Evolutionary conservation across 495 filamentous ascomycete species (phyloP).

Genomic region (Annulohypoxylon nitens): DNA sequence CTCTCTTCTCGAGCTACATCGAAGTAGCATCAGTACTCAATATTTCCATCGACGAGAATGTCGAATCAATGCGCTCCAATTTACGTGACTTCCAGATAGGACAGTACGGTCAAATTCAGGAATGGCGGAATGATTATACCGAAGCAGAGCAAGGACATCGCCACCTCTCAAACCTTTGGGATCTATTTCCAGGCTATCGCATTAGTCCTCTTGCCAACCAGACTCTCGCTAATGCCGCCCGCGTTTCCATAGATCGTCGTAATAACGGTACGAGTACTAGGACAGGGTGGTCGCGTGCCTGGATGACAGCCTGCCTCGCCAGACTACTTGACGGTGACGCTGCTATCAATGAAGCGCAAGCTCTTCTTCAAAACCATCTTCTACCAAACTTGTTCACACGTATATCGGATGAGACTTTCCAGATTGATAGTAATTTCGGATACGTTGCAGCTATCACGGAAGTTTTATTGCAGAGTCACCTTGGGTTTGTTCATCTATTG

Average conservation of each 20-base stretch:
- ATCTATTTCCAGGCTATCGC: neutral
- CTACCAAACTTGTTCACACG: neutral
- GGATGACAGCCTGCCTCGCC: neutral
- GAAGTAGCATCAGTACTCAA: neutral
- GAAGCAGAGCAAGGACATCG: slow-evolving; percentile 5
- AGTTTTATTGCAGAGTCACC: neutral
- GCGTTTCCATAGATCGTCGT: neutral
- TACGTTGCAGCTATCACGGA: slow-evolving; percentile 3
- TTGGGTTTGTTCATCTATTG: neutral
- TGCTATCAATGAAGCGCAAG: neutral
- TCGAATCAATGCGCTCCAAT: neutral
- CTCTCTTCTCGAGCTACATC: neutral
- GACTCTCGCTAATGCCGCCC: neutral
- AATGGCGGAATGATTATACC: neutral
- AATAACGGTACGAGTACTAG: neutral
- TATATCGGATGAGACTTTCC: neutral
- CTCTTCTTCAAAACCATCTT: neutral
- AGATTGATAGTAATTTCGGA: slow-evolving; percentile 1
- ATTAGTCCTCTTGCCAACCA: neutral
- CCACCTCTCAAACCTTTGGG: slow-evolving; percentile 1
- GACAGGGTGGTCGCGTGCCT: neutral
- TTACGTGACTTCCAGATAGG: neutral
- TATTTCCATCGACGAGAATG: neutral
- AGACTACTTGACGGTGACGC: neutral
- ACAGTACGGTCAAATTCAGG: neutral